Evolutionary conservation across 1,284 basidiomycete species (phyloP).

Genomic region (Ustilago sp.): DNA sequence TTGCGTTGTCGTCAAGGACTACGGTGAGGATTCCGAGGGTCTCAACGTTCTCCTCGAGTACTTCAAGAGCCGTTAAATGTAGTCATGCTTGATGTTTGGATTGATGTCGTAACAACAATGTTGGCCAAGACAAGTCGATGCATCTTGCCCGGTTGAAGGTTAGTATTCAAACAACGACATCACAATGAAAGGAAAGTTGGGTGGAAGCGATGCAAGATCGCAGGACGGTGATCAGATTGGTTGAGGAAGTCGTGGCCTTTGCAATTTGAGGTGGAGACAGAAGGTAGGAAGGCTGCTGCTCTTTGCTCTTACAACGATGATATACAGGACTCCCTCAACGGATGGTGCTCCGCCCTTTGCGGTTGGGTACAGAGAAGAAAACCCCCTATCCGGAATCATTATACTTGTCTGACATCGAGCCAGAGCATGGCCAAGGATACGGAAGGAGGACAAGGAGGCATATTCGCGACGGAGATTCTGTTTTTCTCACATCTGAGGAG

Average conservation of each 20-base stretch:
- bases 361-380: constrained; percentile 53
- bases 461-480: not conserved
- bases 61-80: constrained; percentile 83
- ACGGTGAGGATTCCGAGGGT: constrained; percentile 94
- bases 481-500: not conserved
- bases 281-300: constrained; percentile 14
- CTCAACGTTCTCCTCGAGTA: constrained; percentile 96
- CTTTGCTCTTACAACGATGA: constrained; percentile 56
- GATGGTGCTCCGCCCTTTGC: constrained; percentile 44
- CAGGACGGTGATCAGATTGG: not conserved
- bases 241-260: not conserved
- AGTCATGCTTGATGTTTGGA: not conserved
- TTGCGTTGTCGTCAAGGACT: constrained; percentile 98
- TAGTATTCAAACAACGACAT: constrained; percentile 25
- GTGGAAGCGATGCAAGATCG: not conserved
- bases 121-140: constrained; percentile 3
- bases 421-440: constrained; percentile 23
- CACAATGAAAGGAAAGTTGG: not conserved
- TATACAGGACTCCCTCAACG: constrained; percentile 65
- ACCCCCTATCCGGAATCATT: constrained; percentile 63
- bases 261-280: not conserved
- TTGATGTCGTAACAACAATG: not conserved
- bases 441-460: not conserved
- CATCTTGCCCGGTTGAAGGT: constrained; percentile 34
- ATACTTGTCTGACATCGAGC: constrained; percentile 55